Conservation (phyloP, 108 stramenopile genomes). For the Stephanodiscus minutulus region DNA sequence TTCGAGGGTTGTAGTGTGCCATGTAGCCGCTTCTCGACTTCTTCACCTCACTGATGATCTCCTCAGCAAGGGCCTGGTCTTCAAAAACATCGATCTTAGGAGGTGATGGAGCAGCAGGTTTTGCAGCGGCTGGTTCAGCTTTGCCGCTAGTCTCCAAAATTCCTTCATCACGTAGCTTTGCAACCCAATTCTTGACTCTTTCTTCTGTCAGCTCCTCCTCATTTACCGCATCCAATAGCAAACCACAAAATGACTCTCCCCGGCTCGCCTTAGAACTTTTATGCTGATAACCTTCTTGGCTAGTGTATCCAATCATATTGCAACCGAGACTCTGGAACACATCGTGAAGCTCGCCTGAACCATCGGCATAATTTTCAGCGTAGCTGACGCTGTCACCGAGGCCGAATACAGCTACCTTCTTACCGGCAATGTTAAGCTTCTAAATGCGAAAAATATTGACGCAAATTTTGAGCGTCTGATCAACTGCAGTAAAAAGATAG, state of each 20-base stretch:
- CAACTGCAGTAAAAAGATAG: background rate
- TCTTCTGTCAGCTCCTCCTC: conserved; percentile 81
- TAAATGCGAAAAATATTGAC: background rate
- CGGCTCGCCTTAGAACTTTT: conserved; percentile 80
- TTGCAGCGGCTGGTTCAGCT: conserved; percentile 11
- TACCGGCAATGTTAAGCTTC: conserved; percentile 58
- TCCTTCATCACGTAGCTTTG: conserved; percentile 73
- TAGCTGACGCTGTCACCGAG: conserved; percentile 80
- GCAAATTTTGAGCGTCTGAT: background rate
- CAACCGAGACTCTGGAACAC: conserved; percentile 83
- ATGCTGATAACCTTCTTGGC: conserved; percentile 82
- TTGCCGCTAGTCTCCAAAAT: conserved; percentile 55
- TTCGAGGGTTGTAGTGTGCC: conserved; percentile 66
- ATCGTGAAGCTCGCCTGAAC: conserved; percentile 85
- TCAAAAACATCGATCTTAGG: conserved; percentile 27
- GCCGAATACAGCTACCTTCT: conserved; percentile 90
- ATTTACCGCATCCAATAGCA: conserved; percentile 82
- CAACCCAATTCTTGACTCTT: conserved; percentile 78
- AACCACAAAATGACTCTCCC: conserved; percentile 85
- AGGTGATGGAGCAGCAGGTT: conserved; percentile 7
- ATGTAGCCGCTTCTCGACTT: conserved; percentile 48
- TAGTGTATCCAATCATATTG: conserved; percentile 76
- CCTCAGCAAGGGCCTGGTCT: conserved; percentile 43
- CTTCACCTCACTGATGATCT: conserved; percentile 20
- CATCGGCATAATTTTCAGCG: conserved; percentile 89